These are phyloP conservation scores for Colletotrichum trifolii DNA, from an alignment of 2,329 filamentous ascomycete genomes.

Conservation along the genomic window DNA sequence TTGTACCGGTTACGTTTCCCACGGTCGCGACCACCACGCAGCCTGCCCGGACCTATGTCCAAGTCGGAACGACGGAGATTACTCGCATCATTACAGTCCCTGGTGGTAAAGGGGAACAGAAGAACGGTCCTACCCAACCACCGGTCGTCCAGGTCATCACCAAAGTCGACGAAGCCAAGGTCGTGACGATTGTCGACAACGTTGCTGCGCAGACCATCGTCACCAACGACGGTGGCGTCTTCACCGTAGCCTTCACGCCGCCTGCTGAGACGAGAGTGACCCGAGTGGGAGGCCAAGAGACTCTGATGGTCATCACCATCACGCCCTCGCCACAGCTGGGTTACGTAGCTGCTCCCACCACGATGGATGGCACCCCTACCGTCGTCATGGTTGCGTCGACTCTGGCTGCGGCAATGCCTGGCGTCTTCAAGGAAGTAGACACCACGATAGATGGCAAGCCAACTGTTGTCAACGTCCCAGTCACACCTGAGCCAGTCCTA, in stretches of 20 bases:
- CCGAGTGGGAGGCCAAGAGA: conserved; percentile 19
- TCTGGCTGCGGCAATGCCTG: neutral
- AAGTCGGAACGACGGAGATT: conserved; percentile 39
- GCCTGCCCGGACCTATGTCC: conserved; percentile 23
- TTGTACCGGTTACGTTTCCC: conserved; percentile 7
- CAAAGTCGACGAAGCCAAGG: conserved; percentile 38
- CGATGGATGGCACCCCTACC: neutral
- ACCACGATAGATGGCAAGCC: conserved; percentile 14
- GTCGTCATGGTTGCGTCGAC: conserved; percentile 10
- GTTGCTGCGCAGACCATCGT: conserved; percentile 30
- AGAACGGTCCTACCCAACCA: conserved; percentile 9
- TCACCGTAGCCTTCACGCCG: conserved; percentile 24
- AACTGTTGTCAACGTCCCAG: conserved; percentile 12
- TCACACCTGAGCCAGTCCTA: conserved; percentile 1
- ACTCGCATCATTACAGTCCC: conserved; percentile 36
- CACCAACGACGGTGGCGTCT: conserved; percentile 24
- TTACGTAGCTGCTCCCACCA: conserved; percentile 17
- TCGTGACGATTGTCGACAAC: conserved; percentile 35
- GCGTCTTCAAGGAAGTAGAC: neutral
- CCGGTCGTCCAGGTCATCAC: conserved; percentile 40
- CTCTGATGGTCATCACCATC: conserved; percentile 27
- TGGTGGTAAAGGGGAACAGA: conserved; percentile 4
- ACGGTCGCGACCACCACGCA: conserved; percentile 5
- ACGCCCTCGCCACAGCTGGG: conserved; percentile 24
- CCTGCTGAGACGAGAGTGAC: conserved; percentile 14